Evolutionary conservation across 495 filamentous ascomycete species (phyloP), one percentile per base, ranked within the genome.

Genomic region (Aspergillus olivimuriae): DNA sequence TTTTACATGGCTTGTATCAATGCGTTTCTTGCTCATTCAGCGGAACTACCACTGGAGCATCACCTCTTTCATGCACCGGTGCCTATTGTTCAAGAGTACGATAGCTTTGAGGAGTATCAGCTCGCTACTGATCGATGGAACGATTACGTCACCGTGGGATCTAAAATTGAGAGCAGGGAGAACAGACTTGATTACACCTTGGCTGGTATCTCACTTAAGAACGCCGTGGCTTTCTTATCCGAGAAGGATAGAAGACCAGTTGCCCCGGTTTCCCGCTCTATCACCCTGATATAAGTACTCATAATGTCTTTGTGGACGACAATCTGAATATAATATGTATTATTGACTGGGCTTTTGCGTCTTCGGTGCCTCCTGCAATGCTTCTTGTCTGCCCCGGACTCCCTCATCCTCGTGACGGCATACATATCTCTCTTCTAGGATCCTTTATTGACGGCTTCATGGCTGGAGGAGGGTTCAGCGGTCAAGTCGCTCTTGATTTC

Each of bases 271-370:
- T 2, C 18, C 5, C 15, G 3, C n/a, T 36, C 9, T 36, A 18
- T 18, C 34, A 47, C 16, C 18, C 44, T 30, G 39, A 41, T 19
- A 2, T 41, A 5, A 41, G 39, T 17, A 9, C 19, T 16, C 23
- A 41, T n/a, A 41, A 41, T 18, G 32, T 41, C 14, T 41, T 30
- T 31, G 39, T 41, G 10, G 39, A 41, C 14, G 44, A 47, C 12
- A 14, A 31, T 4, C 21, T 34, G 18, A 36, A 28, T 24, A 36
- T 44, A 16, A 26, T 23, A 14, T 28, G 42, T 20, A 18, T 34
- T 19, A 36, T 34, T 44, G 42, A 35, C 42, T 35, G 42, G 21
- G 42, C 21, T 7, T 41, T 41, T 17, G 15, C 39, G 2, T 41
- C 15, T 4, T 17, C 24, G 16, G 39, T 31, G 10, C 39, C 39